These are phyloP conservation scores for Jacaranda copaia DNA, from an alignment of 257 asterid species.

Conservation along the genomic window DNA sequence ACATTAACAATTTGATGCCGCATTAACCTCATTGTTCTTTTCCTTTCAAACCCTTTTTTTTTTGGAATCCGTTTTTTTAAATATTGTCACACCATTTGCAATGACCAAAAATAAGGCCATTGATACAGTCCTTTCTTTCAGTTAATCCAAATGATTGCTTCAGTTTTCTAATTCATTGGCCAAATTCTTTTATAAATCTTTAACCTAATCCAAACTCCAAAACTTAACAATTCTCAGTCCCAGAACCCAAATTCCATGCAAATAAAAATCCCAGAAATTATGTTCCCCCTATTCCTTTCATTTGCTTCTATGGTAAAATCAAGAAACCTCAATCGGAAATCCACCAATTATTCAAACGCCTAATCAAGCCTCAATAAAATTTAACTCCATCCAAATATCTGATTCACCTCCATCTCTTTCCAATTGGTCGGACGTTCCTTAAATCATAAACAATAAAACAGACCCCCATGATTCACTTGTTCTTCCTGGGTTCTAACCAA, in stretches of 20 bases:
- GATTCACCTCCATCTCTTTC: slow-evolving; percentile 26
- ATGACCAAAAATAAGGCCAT: background rate
- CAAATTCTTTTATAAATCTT: background rate
- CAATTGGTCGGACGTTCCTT: slow-evolving; percentile 8
- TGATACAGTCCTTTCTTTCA: background rate
- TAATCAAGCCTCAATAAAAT: background rate
- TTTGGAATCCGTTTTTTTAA: background rate
- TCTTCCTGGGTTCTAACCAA: background rate
- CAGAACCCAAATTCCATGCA: slow-evolving; percentile 8
- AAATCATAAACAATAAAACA: slow-evolving; percentile 17
- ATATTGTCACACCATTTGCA: slow-evolving; percentile 3
- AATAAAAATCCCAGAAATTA: background rate
- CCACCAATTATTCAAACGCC: slow-evolving; percentile 10
- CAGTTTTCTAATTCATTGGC: background rate
- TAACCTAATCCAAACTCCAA: background rate
- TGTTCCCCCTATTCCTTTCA: background rate
- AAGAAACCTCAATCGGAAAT: slow-evolving; percentile 14
- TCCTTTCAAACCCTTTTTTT: background rate
- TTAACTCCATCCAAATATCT: slow-evolving; percentile 27
- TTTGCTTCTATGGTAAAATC: slow-evolving; percentile 26
- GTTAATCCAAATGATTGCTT: background rate
- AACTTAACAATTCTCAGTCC: background rate
- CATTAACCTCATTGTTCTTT: background rate
- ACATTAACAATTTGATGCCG: background rate
- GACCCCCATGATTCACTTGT: background rate